phyloP scores from a whole-genome alignment of 352 stramenopile genomes.

The Phytophthora pseudosyringae region DNA sequence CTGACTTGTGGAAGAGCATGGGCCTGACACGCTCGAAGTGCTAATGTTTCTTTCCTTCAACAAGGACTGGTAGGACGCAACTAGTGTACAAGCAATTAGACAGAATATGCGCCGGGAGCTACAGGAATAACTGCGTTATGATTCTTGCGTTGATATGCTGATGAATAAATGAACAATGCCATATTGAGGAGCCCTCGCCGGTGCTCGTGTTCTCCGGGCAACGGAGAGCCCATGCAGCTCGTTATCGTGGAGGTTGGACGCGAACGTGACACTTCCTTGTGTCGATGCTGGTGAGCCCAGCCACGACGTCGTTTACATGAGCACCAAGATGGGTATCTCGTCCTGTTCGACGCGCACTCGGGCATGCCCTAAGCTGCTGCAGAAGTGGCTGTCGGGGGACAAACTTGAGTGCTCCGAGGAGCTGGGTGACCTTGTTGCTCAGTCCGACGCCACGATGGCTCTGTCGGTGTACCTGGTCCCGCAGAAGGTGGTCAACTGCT shows the following conservation, averaged over 20 bases:
- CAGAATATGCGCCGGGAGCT: too few species aligned
- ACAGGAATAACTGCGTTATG: too few species aligned
- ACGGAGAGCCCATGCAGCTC: slow-evolving; percentile 77
- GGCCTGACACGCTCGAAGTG: too few species aligned
- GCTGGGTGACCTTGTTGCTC: slow-evolving; percentile 96
- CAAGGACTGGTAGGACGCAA: too few species aligned
- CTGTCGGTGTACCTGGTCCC: slow-evolving; percentile 98
- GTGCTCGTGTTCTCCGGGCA: slow-evolving; percentile 86
- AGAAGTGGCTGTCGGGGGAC: slow-evolving; percentile 99
- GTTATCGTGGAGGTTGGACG: slow-evolving; percentile 99
- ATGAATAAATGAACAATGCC: too few species aligned
- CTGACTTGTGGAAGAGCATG: too few species aligned
- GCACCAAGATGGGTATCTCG: slow-evolving; percentile 99
- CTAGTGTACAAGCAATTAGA: too few species aligned
- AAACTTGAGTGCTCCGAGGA: slow-evolving; percentile 98
- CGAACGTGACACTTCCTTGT: slow-evolving; percentile 99
- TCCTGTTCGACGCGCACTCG: slow-evolving; percentile 99
- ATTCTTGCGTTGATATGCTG: too few species aligned
- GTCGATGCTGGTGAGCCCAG: slow-evolving; percentile 93
- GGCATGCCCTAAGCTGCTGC: slow-evolving; percentile 98
- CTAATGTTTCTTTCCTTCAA: too few species aligned
- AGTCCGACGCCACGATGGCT: slow-evolving; percentile 97
- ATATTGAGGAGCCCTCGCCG: too few species aligned
- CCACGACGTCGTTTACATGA: slow-evolving; percentile 98
- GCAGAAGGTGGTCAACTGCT: slow-evolving; percentile 99